phyloP scores from a whole-genome alignment of 257 asterid species.

The Solanum neorickii region DNA sequence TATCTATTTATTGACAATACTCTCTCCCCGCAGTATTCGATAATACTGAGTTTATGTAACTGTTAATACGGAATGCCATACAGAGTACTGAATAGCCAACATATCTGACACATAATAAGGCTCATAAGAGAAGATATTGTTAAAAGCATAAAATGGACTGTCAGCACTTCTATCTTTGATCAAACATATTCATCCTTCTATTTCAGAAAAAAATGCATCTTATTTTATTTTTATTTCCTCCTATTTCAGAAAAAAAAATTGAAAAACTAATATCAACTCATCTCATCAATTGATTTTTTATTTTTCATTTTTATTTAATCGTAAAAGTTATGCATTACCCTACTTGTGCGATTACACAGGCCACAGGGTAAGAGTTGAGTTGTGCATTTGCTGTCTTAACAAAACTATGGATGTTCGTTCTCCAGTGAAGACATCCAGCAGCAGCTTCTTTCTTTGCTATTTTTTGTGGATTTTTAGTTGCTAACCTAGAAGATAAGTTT shows the following conservation, averaged over 20 bases:
- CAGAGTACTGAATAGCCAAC: not conserved
- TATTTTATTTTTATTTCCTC: not conserved
- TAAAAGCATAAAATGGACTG: not conserved
- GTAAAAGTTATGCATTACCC: not conserved
- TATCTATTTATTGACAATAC: not conserved
- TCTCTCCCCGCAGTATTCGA: not conserved
- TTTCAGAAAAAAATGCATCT: not conserved
- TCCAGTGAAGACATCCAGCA: not conserved
- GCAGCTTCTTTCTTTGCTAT: not conserved
- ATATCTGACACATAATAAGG: not conserved
- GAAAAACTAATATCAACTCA: not conserved
- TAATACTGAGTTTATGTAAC: not conserved
- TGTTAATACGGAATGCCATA: not conserved
- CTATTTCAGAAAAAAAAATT: not conserved
- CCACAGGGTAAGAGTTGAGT: not conserved
- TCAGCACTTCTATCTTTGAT: not conserved
- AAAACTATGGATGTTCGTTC: not conserved
- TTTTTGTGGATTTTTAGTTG: not conserved
- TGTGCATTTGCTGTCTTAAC: not conserved
- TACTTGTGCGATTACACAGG: not conserved
- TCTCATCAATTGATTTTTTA: not conserved
- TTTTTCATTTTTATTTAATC: not conserved
- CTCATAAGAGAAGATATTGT: not conserved
- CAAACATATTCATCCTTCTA: not conserved
- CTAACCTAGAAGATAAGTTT: not conserved